These are phyloP conservation scores for Myxozyma vanderwaltii DNA, from an alignment of 805 yeast genomes.

Conservation along the genomic window DNA sequence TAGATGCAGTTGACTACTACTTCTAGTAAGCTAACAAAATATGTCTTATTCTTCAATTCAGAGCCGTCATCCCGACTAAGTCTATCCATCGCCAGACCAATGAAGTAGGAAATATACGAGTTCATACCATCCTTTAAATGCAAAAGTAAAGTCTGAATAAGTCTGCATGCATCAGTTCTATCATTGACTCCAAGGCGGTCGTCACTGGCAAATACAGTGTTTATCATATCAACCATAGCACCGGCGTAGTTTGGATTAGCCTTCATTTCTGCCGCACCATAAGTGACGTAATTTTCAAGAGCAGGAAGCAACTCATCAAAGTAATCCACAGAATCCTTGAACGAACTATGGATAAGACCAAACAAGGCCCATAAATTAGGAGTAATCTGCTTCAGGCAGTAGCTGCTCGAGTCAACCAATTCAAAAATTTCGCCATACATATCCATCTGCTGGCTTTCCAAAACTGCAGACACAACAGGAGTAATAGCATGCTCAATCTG, in stretches of 20 bases:
- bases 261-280: constrained; percentile 55
- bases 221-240: constrained; percentile 56
- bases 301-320: constrained; percentile 76
- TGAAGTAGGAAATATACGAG: constrained; percentile 50
- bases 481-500: constrained; percentile 66
- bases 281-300: constrained; percentile 70
- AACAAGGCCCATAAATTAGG: constrained; percentile 77
- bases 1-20: constrained; percentile 65
- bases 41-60: constrained; percentile 44
- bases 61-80: constrained; percentile 43
- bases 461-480: constrained; percentile 70
- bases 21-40: constrained; percentile 57
- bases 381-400: constrained; percentile 60
- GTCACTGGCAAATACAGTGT: constrained; percentile 37
- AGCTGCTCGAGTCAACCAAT: constrained; percentile 68
- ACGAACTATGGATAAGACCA: constrained; percentile 49
- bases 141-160: constrained; percentile 65
- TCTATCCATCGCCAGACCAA: constrained; percentile 50
- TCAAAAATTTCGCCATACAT: constrained; percentile 78
- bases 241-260: constrained; percentile 51
- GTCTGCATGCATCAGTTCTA: constrained; percentile 57
- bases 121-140: constrained; percentile 52
- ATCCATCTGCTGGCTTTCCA: constrained; percentile 64
- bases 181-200: constrained; percentile 61
- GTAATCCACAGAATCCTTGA: constrained; percentile 56